Evolutionary conservation across 441 rosid genomes (phyloP), one percentile per base, ranked within the genome.

Genomic region (Euphorbia schlechtendalii): DNA sequence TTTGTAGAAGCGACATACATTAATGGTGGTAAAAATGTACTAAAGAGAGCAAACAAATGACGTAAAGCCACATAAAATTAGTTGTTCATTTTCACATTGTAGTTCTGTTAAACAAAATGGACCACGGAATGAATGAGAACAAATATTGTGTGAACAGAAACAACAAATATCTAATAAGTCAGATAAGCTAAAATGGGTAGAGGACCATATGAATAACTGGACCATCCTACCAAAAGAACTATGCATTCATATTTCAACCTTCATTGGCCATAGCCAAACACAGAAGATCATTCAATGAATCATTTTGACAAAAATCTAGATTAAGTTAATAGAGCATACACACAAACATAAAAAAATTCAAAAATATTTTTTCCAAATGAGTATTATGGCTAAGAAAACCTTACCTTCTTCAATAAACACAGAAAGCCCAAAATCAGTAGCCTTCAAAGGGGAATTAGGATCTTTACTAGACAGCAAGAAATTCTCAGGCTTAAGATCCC

Each of bases 401-500:
- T 63, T 32, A 92, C 98, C 98, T 79, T 87, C 95, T 66, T 86
- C 89, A 20, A 89, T 85, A 73, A 81, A 92, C 0, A 92, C 95
- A 0, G 98, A 91, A 71, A 87, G 72, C 0, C 96, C 98, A 61
- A 91, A 91, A 78, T 89, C 98, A 15, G 94, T 89, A 0, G 95
- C 87, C 76, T 89, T 92, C 78, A 92, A 71, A 85, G 76, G 80
- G 58, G 93, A 88, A 56, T 74, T 79, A 56, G 77, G 78, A 3
- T 82, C 85, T 72, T 87, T 82, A 63, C 83, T 86, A 2, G 96
- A 80, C n/a, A 91, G 64, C 82, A 92, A 80, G 85, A 92, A 92
- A 71, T 92, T 92, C 78, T 92, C 96, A 3, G 98, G 98, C 82
- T 91, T 91, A 14, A 91, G 86, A 77, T 91, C 96, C 27, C 97